Percentiles rank a stretch among this genome's conserved stretches.
phyloP scores from a whole-genome alignment of 345 rosid species.

The Populus tremula region DNA sequence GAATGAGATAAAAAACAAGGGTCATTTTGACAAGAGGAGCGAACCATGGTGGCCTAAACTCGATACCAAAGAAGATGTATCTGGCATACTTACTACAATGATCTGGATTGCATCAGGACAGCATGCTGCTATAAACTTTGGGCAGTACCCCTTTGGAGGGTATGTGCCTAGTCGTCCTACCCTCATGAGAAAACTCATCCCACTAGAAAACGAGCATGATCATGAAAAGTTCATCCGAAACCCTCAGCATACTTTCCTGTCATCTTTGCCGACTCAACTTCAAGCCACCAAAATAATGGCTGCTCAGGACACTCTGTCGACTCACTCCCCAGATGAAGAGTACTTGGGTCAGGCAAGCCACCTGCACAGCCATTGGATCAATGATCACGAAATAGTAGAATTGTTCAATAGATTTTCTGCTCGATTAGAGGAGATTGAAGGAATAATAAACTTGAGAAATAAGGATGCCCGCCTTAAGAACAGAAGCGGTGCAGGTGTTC shows the following conservation, averaged over 20 bases:
- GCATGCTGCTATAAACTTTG: constrained; percentile 93
- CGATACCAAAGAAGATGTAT: constrained; percentile 61
- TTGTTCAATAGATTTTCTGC: constrained; percentile 51
- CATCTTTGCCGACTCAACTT: constrained; percentile 75
- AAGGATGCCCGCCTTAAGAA: constrained; percentile 53
- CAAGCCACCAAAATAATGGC: constrained; percentile 99
- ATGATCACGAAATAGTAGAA: constrained; percentile 49
- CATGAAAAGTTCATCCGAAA: constrained; percentile 58
- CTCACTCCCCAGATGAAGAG: constrained; percentile 89
- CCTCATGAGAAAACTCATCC: constrained; percentile 67
- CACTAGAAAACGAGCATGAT: constrained; percentile 52
- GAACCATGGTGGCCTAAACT: constrained; percentile 99
- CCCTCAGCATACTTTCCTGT: constrained; percentile 66
- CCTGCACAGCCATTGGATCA: constrained; percentile 62
- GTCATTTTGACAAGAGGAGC: constrained; percentile 72
- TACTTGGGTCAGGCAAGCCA: constrained; percentile 60
- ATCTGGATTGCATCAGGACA: constrained; percentile 92
- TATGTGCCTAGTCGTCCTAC: constrained; percentile 92
- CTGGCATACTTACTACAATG: constrained; percentile 65
- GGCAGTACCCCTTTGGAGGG: constrained; percentile 95
- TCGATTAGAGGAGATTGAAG: constrained; percentile 64
- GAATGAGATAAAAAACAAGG: constrained; percentile 86
- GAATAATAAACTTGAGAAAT: constrained; percentile 55
- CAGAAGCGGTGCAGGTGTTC: constrained; percentile 88
- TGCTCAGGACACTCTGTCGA: constrained; percentile 81